Evolutionary conservation across 495 filamentous ascomycete species (phyloP).

Genomic region (Aspergillus heteromorphus): DNA sequence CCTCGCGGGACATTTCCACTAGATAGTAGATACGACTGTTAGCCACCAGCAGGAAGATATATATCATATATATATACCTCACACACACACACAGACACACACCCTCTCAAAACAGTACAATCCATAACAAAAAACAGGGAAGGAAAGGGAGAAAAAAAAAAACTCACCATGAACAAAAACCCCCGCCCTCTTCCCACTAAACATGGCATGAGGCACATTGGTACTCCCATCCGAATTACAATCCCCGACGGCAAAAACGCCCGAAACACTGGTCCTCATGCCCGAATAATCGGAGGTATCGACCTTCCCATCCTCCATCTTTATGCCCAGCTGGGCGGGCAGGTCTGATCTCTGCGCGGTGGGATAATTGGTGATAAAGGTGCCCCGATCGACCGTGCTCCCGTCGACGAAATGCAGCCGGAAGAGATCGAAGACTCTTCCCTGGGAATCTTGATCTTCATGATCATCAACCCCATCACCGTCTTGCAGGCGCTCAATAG

Average conservation of each 20-base stretch:
- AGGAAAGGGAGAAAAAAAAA: neutral
- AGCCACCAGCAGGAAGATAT: too few relatives aligned
- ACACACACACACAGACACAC: too few relatives aligned
- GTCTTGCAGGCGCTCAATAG: conserved; percentile 41
- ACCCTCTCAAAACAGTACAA: too few relatives aligned
- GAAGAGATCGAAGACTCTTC: conserved; percentile 47
- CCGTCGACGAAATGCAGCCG: conserved; percentile 48
- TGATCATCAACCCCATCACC: conserved; percentile 30
- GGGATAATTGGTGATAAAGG: conserved; percentile 47
- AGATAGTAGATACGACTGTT: too few relatives aligned
- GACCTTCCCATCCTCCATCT: conserved; percentile 40
- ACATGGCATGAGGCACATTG: conserved; percentile 58
- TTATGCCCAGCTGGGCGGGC: conserved; percentile 35
- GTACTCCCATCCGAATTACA: conserved; percentile 52
- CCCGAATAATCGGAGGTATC: conserved; percentile 27
- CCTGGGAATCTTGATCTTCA: conserved; percentile 31
- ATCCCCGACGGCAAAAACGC: conserved; percentile 53
- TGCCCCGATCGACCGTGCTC: conserved; percentile 34
- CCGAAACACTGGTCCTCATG: conserved; percentile 43
- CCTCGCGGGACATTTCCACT: conserved; percentile 36
- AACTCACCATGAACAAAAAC: conserved; percentile 51
- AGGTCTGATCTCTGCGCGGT: conserved; percentile 38
- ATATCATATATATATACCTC: too few relatives aligned
- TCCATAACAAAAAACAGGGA: neutral
- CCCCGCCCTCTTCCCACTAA: conserved; percentile 49